Evolutionary conservation across 441 rosid species (phyloP), one percentile per base, ranked within the genome.

Genomic region (Hura crepitans): DNA sequence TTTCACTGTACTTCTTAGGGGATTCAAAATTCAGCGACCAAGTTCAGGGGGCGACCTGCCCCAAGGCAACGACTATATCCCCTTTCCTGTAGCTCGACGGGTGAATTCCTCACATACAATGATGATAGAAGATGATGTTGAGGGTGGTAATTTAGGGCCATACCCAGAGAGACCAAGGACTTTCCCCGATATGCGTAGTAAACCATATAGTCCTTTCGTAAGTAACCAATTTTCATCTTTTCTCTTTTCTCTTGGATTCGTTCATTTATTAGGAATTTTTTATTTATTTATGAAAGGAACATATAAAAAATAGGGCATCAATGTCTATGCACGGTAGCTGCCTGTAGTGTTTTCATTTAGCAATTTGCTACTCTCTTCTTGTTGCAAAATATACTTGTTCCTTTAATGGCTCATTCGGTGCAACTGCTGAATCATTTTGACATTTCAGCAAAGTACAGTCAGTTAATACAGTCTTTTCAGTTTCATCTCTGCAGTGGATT

Each of bases 131-230:
- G 93, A 87, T 77, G 96, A 91, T 70, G 70, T 89, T 69, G 98
- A 96, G 89, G 85, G 80, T 77, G 94, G 92, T 51, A 78, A 75
- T 78, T 66, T 90, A 86, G 85, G 87, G 78, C 77, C 92, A 65
- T 92, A 78, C 85, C 87, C 60, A 68, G 98, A 92, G 59, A 85
- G 90, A 84, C 89, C 88, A 2, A 89, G 98, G 87, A 84, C 84
- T 12, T 96, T 96, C 78, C 99, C 99, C 65, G 87, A 62, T 82
- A 90, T 90, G 99, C 92, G 97, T 51, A 82, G 78, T 69, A 96
- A 89, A 83, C 77, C 96, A 27, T 88, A 91, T 70, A 79, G 82
- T 51, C 97, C 97, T 35, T 69, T 80, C 85, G 99, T 91, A 78
- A 77, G 83, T 45, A 28, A 46, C 62, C 71, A 28, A 35, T 56